A percentile compares a stretch with the other conserved stretches of the same genome.
Evolutionary conservation across 192 early-diverging fungal species (phyloP).

Genomic region (Dispira simplex): DNA sequence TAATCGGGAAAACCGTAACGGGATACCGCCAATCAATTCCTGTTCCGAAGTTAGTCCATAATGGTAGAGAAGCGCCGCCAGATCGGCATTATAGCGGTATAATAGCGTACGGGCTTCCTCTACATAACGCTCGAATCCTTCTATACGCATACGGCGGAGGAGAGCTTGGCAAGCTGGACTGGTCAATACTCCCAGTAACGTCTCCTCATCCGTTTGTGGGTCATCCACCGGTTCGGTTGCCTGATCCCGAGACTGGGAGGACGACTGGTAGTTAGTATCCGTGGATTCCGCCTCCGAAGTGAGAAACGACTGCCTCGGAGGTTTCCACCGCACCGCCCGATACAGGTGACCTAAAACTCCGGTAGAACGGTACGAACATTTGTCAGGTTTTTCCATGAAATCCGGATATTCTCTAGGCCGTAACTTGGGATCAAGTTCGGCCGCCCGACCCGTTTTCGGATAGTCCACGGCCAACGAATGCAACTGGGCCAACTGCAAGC

Average conservation of each 20-base stretch:
- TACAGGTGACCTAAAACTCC: conserved; percentile 39
- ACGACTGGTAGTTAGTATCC: too few species aligned
- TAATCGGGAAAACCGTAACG: not conserved
- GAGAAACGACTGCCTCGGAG: too few species aligned
- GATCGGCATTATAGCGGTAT: conserved; percentile 30
- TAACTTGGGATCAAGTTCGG: conserved; percentile 23
- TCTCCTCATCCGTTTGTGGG: too few species aligned
- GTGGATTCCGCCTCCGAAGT: too few species aligned
- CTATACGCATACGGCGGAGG: conserved; percentile 16
- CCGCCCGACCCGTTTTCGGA: conserved; percentile 47
- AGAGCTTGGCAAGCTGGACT: too few species aligned
- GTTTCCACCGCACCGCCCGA: conserved; percentile 18
- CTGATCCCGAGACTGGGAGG: too few species aligned
- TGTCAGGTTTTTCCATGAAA: conserved; percentile 53
- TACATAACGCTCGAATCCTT: conserved; percentile 34
- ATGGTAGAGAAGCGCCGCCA: conserved; percentile 44
- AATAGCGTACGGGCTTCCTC: conserved; percentile 26
- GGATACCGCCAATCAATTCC: conserved; percentile 24
- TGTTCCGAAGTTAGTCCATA: conserved; percentile 33
- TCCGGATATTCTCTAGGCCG: conserved; percentile 36
- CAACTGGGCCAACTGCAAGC: conserved; percentile 41
- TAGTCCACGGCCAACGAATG: conserved; percentile 66
- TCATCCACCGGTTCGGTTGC: too few species aligned
- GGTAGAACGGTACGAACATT: conserved; percentile 30
- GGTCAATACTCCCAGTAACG: too few species aligned